Percentiles rank a stretch among this genome's conserved stretches.
These are phyloP conservation scores for Chamaecrista fasciculata DNA, from an alignment of 306 rosid species.

Conservation along the genomic window DNA sequence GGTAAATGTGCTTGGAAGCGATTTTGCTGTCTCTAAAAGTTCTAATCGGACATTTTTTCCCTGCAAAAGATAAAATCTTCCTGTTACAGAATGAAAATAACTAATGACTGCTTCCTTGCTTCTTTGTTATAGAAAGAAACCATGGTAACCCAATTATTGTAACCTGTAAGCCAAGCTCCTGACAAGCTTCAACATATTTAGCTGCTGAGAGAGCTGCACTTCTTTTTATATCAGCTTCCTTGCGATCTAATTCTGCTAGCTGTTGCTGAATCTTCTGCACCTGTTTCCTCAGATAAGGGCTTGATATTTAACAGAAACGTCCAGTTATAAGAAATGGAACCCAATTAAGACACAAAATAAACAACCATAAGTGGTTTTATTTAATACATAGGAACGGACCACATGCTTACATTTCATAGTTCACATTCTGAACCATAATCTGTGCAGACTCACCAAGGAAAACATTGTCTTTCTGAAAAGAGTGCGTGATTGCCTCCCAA, in stretches of 20 bases:
- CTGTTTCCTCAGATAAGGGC: conserved; percentile 91
- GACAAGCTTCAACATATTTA: conserved; percentile 90
- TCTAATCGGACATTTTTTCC: conserved; percentile 78
- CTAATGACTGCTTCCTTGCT: background rate
- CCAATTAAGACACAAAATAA: conserved; percentile 5
- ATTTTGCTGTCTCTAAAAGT: conserved; percentile 83
- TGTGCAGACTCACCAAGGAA: conserved; percentile 96
- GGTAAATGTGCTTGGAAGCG: conserved; percentile 78
- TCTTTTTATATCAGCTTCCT: conserved; percentile 90
- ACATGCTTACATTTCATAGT: conserved; percentile 80
- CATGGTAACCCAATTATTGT: conserved; percentile 22
- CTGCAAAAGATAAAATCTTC: conserved; percentile 44
- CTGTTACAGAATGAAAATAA: background rate
- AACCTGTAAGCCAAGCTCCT: conserved; percentile 94
- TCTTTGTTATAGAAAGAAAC: too few relatives aligned
- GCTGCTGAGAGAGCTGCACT: conserved; percentile 73
- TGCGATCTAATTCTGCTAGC: conserved; percentile 83
- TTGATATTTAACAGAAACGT: conserved; percentile 32
- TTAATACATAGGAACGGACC: background rate
- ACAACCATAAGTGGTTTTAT: background rate
- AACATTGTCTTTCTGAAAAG: conserved; percentile 82
- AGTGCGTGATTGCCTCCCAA: conserved; percentile 74
- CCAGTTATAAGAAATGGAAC: conserved; percentile 26
- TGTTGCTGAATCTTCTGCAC: conserved; percentile 97
- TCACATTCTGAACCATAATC: conserved; percentile 82